Base-by-base conservation (phyloP, 495 filamentous ascomycete species). In the Pseudotulostoma volvatum region DNA sequence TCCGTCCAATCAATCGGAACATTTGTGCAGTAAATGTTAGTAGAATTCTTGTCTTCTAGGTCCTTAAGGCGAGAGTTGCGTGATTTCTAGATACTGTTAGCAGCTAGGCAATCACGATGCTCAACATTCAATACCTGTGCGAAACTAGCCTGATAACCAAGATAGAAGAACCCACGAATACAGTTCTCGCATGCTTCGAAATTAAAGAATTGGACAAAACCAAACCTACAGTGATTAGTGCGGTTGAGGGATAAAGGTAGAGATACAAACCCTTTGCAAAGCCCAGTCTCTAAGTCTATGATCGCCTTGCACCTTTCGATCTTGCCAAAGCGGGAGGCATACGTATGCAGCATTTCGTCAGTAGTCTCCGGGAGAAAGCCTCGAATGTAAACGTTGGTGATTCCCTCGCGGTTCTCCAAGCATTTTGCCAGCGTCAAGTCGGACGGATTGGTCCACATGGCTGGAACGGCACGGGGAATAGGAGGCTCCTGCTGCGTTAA, bases 11-110 rank as follows among this genome's bases (percentile, higher is more conserved):
- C 72, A 49, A 79, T 79, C 4, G 92, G 90, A 31, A 99, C 70
- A 57, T 96, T 96, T 9, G 90, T 96, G 36, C 94, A 78, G 51
- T 99, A 99, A 34, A 99, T 73, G 49, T 99, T 99, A 39, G 88
- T 94, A 34, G 90, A 95, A 21, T 55, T 45, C 25, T 76, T 77
- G 51, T 96, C 84, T 37, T 82, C 78, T 44, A 94, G 74, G 34
- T 84, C 84, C 63, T 95, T 93, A 34, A 99, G 79, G 44, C 90
- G 80, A 42, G 84, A 79, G 52, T 96, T 96, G 63, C 94, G 93
- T 8, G 85, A 93, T 60, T 95, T 85, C 81, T 94, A 43, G 20
- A 14, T 16, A 23, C 21, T 23, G 39, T 61, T 15, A 56, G 41
- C 32, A 41, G 32, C 28, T 18, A 46, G n/a, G 14, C 37, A 11